Conservation (phyloP, 352 stramenopile genomes). For the Phytopythium delawarense region DNA sequence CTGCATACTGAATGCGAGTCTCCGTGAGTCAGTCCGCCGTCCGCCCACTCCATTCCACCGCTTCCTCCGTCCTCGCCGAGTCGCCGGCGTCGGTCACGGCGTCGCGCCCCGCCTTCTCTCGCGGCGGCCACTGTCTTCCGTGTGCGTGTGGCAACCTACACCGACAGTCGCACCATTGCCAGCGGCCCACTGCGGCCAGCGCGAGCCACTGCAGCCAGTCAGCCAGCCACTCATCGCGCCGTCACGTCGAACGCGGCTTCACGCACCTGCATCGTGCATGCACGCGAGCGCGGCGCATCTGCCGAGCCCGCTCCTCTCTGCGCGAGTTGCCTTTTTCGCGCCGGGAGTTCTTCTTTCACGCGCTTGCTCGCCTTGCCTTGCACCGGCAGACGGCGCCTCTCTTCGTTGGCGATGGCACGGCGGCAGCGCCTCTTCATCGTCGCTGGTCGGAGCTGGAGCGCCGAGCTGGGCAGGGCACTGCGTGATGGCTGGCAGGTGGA, state of each 20-base stretch:
- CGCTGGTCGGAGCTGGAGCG: neutral
- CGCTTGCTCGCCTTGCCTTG: neutral
- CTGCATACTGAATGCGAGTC: neutral
- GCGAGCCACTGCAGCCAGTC: neutral
- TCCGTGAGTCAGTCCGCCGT: neutral
- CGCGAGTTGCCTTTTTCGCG: neutral
- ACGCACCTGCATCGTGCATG: neutral
- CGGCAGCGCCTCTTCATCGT: neutral
- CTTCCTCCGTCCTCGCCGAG: neutral
- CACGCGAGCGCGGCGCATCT: neutral
- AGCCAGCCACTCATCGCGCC: neutral
- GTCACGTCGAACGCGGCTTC: too few relatives aligned
- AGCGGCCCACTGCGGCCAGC: neutral
- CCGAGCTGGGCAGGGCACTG: too few relatives aligned
- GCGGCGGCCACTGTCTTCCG: neutral
- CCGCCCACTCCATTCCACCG: neutral
- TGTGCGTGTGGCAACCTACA: too few relatives aligned
- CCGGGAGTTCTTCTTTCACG: slow-evolving; percentile 3
- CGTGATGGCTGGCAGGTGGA: neutral
- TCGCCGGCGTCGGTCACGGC: neutral
- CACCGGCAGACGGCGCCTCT: neutral
- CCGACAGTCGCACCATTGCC: too few relatives aligned
- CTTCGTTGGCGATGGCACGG: neutral
- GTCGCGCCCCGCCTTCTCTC: neutral
- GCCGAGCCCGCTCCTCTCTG: neutral